Conservation (phyloP, 495 filamentous ascomycete genomes). For the Penicillium paradoxum region DNA sequence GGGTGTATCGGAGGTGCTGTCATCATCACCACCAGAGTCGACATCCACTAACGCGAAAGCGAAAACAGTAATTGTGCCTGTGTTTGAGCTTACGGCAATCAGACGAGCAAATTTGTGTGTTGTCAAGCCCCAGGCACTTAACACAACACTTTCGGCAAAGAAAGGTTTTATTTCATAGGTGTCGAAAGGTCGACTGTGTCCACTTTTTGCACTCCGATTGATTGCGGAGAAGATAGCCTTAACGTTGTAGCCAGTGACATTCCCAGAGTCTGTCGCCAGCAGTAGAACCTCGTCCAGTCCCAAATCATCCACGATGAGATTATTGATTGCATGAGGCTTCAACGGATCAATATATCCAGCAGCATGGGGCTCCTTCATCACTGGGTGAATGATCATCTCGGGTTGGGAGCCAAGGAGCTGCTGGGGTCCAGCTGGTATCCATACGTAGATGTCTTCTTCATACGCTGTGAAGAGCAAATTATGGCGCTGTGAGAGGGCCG, state of each 20-base stretch:
- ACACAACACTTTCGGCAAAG: conserved; percentile 68
- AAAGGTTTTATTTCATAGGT: conserved; percentile 46
- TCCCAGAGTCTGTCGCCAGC: conserved; percentile 79
- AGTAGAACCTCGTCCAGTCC: conserved; percentile 77
- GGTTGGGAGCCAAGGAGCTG: conserved; percentile 58
- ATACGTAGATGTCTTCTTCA: conserved; percentile 65
- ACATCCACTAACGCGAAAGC: conserved; percentile 60
- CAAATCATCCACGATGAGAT: conserved; percentile 71
- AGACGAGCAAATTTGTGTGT: conserved; percentile 73
- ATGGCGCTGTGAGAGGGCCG: conserved; percentile 51
- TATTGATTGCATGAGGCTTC: conserved; percentile 70
- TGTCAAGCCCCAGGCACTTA: conserved; percentile 85
- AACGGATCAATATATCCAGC: conserved; percentile 52
- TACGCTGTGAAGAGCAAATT: conserved; percentile 80
- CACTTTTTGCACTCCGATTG: conserved; percentile 23
- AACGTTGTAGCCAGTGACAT: conserved; percentile 77
- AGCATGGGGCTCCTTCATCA: conserved; percentile 41
- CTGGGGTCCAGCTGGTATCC: conserved; percentile 60
- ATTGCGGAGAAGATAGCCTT: conserved; percentile 48
- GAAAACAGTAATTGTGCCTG: conserved; percentile 61
- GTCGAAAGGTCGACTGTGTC: conserved; percentile 24
- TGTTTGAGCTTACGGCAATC: conserved; percentile 78
- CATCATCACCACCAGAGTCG: conserved; percentile 14
- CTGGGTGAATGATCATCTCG: conserved; percentile 61
- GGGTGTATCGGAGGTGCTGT: conserved; percentile 7